phyloP scores from a whole-genome alignment of 768 basidiomycete genomes.

The Dioszegia aurantiaca region DNA sequence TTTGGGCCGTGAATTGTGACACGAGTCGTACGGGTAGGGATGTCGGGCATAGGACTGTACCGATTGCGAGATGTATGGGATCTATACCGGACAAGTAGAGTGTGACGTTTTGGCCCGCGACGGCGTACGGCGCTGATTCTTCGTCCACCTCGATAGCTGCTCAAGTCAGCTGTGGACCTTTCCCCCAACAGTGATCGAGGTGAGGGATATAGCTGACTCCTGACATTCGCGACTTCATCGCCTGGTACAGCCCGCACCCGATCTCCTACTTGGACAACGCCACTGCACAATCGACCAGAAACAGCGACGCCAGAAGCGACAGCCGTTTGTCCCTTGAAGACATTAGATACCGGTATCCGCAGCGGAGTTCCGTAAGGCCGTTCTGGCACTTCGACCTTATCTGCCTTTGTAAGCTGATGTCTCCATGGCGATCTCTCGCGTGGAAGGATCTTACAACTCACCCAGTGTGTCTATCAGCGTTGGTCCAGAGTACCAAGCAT shows the following conservation, averaged over 20 bases:
- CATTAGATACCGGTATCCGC: conserved; percentile 87
- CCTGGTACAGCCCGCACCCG: conserved; percentile 81
- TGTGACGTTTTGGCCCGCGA: conserved; percentile 84
- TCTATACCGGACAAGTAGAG: conserved; percentile 80
- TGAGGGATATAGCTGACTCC: conserved; percentile 36
- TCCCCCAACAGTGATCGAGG: too few species aligned
- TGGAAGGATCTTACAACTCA: conserved; percentile 48
- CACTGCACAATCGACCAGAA: conserved; percentile 77
- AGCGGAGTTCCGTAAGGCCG: conserved; percentile 74
- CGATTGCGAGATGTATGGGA: conserved; percentile 77
- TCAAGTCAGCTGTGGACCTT: background rate
- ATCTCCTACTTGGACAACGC: conserved; percentile 90
- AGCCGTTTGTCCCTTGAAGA: conserved; percentile 83
- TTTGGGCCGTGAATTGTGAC: conserved; percentile 73
- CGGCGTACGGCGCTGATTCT: conserved; percentile 74
- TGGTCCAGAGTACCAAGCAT: conserved; percentile 78
- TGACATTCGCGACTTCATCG: conserved; percentile 80
- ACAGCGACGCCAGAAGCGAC: conserved; percentile 66
- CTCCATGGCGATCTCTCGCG: background rate
- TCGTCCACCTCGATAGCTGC: conserved; percentile 84
- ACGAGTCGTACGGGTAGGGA: conserved; percentile 70
- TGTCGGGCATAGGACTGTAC: conserved; percentile 80
- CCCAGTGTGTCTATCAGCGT: conserved; percentile 81
- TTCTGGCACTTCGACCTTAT: conserved; percentile 73
- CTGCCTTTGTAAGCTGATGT: conserved; percentile 53